A percentile compares a stretch with the other conserved stretches of the same genome.
Conservation (phyloP, 23 red algal genomes). For the Agarophyton chilense region DNA sequence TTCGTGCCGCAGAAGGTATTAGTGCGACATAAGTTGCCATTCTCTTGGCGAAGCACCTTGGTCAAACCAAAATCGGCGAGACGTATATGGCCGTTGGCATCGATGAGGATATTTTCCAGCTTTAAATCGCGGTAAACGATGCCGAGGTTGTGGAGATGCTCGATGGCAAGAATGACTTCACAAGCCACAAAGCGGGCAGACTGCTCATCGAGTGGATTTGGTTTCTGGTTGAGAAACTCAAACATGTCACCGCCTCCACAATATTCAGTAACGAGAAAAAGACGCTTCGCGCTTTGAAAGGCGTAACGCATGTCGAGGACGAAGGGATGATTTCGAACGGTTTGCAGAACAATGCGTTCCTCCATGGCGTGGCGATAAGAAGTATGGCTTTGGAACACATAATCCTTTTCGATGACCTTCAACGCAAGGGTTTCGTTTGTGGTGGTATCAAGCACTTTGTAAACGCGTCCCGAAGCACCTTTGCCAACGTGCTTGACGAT, state of each 20-base stretch:
- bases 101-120: slow-evolving; percentile 83
- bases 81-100: slow-evolving; percentile 71
- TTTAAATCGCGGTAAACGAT: slow-evolving; percentile 93
- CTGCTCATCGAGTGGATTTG: slow-evolving; percentile 58
- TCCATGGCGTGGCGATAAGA: slow-evolving; percentile 86
- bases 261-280: slow-evolving; percentile 94
- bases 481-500: slow-evolving; percentile 74
- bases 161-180: slow-evolving; percentile 88
- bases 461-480: slow-evolving; percentile 85
- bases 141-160: slow-evolving; percentile 89
- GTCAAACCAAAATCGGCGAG: slow-evolving; percentile 85
- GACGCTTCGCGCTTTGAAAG: slow-evolving; percentile 82
- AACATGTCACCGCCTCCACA: slow-evolving; percentile 90
- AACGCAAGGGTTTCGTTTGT: slow-evolving; percentile 73
- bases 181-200: slow-evolving; percentile 59
- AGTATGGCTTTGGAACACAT: slow-evolving; percentile 66
- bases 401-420: slow-evolving; percentile 88
- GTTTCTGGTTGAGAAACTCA: slow-evolving; percentile 57
- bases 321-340: slow-evolving; percentile 79
- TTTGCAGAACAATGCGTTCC: slow-evolving; percentile 86
- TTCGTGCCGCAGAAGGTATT: slow-evolving; percentile 91
- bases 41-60: slow-evolving; percentile 54
- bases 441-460: slow-evolving; percentile 66
- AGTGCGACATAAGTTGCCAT: slow-evolving; percentile 44
- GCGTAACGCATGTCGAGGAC: slow-evolving; percentile 85